Percentiles rank a stretch among this genome's conserved stretches.
phyloP scores from a whole-genome alignment of 2,329 filamentous ascomycete genomes.

The Pyrenophora teres region DNA sequence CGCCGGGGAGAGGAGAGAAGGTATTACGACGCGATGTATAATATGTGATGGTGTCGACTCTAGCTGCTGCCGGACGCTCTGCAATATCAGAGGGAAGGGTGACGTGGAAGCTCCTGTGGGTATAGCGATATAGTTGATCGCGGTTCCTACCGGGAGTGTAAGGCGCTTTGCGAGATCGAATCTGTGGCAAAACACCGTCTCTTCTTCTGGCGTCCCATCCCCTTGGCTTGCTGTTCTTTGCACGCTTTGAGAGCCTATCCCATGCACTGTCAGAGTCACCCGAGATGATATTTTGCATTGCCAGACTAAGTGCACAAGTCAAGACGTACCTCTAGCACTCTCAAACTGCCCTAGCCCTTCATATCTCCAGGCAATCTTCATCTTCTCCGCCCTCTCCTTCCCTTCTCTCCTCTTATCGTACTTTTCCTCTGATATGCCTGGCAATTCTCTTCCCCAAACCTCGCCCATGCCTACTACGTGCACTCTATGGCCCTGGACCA shows the following conservation, averaged over 20 bases:
- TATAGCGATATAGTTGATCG: conserved; percentile 59
- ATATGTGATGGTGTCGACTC: conserved; percentile 55
- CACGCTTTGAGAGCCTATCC: conserved; percentile 26
- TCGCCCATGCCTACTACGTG: conserved; percentile 83
- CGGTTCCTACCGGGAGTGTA: conserved; percentile 46
- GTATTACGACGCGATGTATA: conserved; percentile 83
- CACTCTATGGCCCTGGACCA: conserved; percentile 87
- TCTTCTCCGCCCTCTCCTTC: conserved; percentile 61
- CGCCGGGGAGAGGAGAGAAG: conserved; percentile 82
- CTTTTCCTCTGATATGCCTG: conserved; percentile 65
- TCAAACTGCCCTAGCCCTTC: conserved; percentile 78
- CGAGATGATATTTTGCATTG: conserved; percentile 17
- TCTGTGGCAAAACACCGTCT: conserved; percentile 54
- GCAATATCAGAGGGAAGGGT: conserved; percentile 70
- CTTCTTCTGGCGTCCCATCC: conserved; percentile 56
- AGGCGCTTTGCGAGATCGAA: conserved; percentile 60
- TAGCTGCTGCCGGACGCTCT: conserved; percentile 61
- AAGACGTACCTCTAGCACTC: conserved; percentile 64
- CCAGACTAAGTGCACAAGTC: conserved; percentile 27
- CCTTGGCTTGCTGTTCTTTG: conserved; percentile 22
- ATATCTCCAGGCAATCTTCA: conserved; percentile 99
- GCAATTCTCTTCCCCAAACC: conserved; percentile 81
- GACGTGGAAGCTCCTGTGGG: conserved; percentile 62
- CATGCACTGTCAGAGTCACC: conserved; percentile 22
- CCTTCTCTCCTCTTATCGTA: conserved; percentile 33